Evolutionary conservation across 2,329 filamentous ascomycete genomes (phyloP), one percentile per base, ranked within the genome.

Genomic region (Sporothrix luriei): DNA sequence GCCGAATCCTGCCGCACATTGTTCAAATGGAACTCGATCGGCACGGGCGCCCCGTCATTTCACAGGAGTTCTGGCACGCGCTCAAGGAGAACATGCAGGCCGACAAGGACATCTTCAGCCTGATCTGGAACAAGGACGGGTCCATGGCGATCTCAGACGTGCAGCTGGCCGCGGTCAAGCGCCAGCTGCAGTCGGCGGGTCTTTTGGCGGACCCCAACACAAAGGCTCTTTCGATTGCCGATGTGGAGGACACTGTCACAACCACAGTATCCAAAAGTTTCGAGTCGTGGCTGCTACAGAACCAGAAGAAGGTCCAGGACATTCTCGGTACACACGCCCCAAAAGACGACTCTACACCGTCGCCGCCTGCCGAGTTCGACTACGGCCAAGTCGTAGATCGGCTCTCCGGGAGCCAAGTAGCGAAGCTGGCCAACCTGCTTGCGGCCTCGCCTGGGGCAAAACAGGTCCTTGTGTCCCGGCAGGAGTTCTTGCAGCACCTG

Each of bases 1-100:
- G 84, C 61, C 74, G 78, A 0, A 78, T 84, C 4, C 77, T 92
- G 3, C 90, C 90, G 0, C 81, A 84, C 14, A 74, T 84, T 11
- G 79, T 92, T 4, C 84, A 85, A 71, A 83, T 90, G 73, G 81
- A 84, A 16, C 81, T 82, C 9, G 80, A 84, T 69, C 77, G 80
- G 46, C 77, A 85, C 40, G 89, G 88, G 16, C 82, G 84, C 11
- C 78, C 81, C 0, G 78, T 84, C 26, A 84, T 92, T 19, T 79
- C 85, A 0, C 81, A 86, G 29, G 83, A 87, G 2, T 91, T 93
- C 71, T 93, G 87, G 85, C 81, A 86, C 69, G 90, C 89, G 0
- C 76, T 93, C 10, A 81, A 82, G 29, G 83, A 85, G 68, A 81
- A 84, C 69, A 84, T 91, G 62, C 79, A 79, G 24, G 77, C 79